Base-by-base conservation (phyloP, 768 basidiomycete species). In the Neoboletus brunneissimus region DNA sequence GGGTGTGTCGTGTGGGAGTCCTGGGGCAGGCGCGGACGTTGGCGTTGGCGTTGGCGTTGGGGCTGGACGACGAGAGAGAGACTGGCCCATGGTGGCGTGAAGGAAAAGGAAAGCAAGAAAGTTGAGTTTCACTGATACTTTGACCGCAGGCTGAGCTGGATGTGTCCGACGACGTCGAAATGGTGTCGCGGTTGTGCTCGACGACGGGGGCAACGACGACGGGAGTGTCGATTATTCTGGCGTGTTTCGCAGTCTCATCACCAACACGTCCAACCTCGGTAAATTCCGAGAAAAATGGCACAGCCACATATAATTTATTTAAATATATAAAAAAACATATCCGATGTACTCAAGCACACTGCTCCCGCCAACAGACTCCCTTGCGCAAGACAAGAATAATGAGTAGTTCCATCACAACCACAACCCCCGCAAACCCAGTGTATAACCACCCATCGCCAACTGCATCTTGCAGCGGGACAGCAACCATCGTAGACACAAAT, bases 381-480 rank as follows among this genome's bases (percentile, higher is more conserved):
- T 83, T 84, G 73, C 71, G 71, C 56, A 79, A 74, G 2, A 88
- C 83, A 4, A 89, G 70, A n/a, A 88, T 58, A 22, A 88, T 76
- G 16, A 88, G 74, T 3, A 78, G 57, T 41, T 83, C 83, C 38
- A 77, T 79, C 31, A 84, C 43, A 2, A 80, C 58, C 64, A 90
- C 63, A 0, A 92, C 31, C 0, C 78, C 79, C 0, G 78, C 75
- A 73, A 82, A 88, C 3, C 90, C 76, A 1, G 88, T 86, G 67
- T 91, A 94, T 55, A 88, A 75, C 68, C 90, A 79, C 66, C 91
- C 91, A 64, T 94, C 91, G 0, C 91, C 92, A 31, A 91, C 75
- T 1, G 80, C 75, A 54, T 85, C 78, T 80, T 90, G 86, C 16
- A 94, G 74, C 0, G 89, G 90, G 0, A 89, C 83, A 0, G 87